Conservation (phyloP, 169 alveolate genomes). For the Cryptosporidium bovis region DNA sequence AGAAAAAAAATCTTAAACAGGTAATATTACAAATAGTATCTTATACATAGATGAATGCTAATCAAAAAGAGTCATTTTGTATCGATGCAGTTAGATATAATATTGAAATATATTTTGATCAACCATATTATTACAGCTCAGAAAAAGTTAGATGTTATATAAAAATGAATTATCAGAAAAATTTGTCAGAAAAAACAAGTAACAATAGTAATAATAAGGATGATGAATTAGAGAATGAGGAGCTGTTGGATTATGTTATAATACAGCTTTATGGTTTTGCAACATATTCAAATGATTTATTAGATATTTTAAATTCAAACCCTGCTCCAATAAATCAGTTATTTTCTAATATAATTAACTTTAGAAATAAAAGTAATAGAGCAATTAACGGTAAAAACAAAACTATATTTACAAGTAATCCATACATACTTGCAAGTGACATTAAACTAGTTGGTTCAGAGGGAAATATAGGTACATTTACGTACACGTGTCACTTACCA, state of each 20-base stretch:
- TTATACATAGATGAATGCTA: constrained; percentile 5
- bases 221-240: not conserved
- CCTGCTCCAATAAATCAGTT: constrained; percentile 4
- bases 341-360: constrained; percentile 9
- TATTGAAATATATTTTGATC: constrained; percentile 39
- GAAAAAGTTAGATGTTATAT: constrained; percentile 43
- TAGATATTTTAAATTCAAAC: not conserved
- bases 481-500: constrained; percentile 42
- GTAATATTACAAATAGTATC: too few species aligned
- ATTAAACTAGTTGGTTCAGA: not conserved
- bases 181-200: not conserved
- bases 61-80: constrained; percentile 1
- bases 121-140: constrained; percentile 67
- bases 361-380: constrained; percentile 4
- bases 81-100: constrained; percentile 5
- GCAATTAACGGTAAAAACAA: constrained; percentile 5
- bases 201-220: too few species aligned
- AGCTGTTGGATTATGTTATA: constrained; percentile 30
- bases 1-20: too few species aligned
- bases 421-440: constrained; percentile 44
- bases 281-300: constrained; percentile 11
- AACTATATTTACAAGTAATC: constrained; percentile 62
- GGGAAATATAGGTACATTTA: constrained; percentile 50
- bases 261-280: constrained; percentile 62
- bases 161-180: constrained; percentile 29